These are phyloP conservation scores for Volvariella surrecta DNA, from an alignment of 1,284 basidiomycete genomes.

Conservation along the genomic window DNA sequence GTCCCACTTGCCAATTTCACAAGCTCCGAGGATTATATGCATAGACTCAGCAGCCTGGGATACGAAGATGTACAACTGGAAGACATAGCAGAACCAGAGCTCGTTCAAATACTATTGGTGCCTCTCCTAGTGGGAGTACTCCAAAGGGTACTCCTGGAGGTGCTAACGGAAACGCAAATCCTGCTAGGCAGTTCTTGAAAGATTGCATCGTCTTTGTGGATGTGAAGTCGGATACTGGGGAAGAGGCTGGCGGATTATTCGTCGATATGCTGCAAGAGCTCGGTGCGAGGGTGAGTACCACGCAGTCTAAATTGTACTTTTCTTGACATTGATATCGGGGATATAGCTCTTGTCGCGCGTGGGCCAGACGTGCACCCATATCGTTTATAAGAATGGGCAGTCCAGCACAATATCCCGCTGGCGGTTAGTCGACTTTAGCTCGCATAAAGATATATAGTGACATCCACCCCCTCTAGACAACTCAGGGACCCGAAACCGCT, in stretches of 20 bases:
- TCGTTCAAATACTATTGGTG: conserved; percentile 4
- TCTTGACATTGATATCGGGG: conserved; percentile 1
- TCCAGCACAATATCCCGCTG: conserved; percentile 73
- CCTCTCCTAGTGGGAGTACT: conserved; percentile 14
- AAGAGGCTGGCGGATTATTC: conserved; percentile 79
- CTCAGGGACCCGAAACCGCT: conserved; percentile 62
- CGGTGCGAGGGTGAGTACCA: conserved; percentile 71
- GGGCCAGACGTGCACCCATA: conserved; percentile 80
- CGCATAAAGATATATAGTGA: background rate
- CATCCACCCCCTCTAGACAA: conserved; percentile 26
- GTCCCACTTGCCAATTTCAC: conserved; percentile 50
- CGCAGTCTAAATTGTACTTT: background rate
- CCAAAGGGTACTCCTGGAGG: conserved; percentile 14
- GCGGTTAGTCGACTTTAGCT: conserved; percentile 32
- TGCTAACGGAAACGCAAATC: conserved; percentile 10
- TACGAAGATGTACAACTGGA: conserved; percentile 47
- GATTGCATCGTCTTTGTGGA: conserved; percentile 86
- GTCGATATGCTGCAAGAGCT: conserved; percentile 75
- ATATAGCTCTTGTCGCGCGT: conserved; percentile 52
- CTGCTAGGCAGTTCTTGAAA: conserved; percentile 46
- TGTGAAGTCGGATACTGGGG: conserved; percentile 79
- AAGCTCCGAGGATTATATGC: conserved; percentile 36
- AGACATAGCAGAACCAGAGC: conserved; percentile 40
- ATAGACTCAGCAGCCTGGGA: conserved; percentile 38
- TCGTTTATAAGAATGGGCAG: conserved; percentile 85